These are phyloP conservation scores for Hirschioporus abietinus DNA, from an alignment of 768 basidiomycete genomes.

Conservation along the genomic window DNA sequence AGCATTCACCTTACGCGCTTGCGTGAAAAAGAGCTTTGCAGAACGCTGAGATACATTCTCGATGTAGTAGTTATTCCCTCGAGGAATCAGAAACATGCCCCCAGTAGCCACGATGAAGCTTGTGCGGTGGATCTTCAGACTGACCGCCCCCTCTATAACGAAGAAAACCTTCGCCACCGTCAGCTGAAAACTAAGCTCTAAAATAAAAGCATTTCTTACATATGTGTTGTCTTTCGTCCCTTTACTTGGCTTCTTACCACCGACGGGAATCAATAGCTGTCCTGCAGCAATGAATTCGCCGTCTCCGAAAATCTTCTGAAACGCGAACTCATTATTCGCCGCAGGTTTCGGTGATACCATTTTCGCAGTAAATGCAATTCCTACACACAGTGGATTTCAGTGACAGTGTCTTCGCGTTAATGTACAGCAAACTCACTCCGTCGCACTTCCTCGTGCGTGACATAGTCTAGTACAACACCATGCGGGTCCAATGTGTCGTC, in stretches of 20 bases:
- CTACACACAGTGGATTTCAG: constrained; percentile 31
- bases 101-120: constrained; percentile 75
- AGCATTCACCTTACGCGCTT: constrained; percentile 55
- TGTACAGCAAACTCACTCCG: constrained; percentile 54
- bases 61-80: constrained; percentile 90
- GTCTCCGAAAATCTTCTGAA: constrained; percentile 90
- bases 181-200: constrained; percentile 15
- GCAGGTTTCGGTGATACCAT: constrained; percentile 61
- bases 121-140: constrained; percentile 76
- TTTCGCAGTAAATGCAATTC: constrained; percentile 70
- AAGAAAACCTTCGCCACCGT: constrained; percentile 54
- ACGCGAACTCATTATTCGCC: constrained; percentile 66
- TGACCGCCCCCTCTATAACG: constrained; percentile 85
- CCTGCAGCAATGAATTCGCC: constrained; percentile 90
- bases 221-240: constrained; percentile 91
- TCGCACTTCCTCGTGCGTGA: constrained; percentile 51
- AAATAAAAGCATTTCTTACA: constrained; percentile 38
- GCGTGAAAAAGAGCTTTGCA: constrained; percentile 86
- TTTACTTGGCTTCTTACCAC: constrained; percentile 81
- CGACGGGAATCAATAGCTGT: constrained; percentile 74
- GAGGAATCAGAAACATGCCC: constrained; percentile 85
- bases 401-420: background rate
- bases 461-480: constrained; percentile 66
- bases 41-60: constrained; percentile 80
- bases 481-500: constrained; percentile 69